These are phyloP conservation scores for Trametes sp. DNA, from an alignment of 1,284 basidiomycete species.

Conservation along the genomic window DNA sequence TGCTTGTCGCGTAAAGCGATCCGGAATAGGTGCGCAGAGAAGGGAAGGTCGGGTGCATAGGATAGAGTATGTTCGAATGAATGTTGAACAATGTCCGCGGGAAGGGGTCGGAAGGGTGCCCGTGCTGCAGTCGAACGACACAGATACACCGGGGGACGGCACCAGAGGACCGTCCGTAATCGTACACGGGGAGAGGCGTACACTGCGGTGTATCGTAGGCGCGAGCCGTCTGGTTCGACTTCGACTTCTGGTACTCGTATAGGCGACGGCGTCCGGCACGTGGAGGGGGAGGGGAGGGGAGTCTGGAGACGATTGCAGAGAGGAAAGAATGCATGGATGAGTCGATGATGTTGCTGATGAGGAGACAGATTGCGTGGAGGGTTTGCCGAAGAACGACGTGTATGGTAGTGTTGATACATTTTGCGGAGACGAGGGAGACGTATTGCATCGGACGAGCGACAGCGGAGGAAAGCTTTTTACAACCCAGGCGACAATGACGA, in stretches of 20 bases:
- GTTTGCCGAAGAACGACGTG: slow-evolving; percentile 66
- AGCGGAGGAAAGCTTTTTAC: slow-evolving; percentile 42
- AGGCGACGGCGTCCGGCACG: slow-evolving; percentile 41
- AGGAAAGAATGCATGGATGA: slow-evolving; percentile 78
- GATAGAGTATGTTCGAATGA: slow-evolving; percentile 54
- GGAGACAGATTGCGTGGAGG: slow-evolving; percentile 62
- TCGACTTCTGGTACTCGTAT: slow-evolving; percentile 36
- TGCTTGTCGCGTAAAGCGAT: slow-evolving; percentile 54
- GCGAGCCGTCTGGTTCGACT: slow-evolving; percentile 33
- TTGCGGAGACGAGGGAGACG: slow-evolving; percentile 54
- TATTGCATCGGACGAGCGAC: slow-evolving; percentile 37
- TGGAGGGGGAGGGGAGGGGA: slow-evolving; percentile 50
- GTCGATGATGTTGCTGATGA: slow-evolving; percentile 58
- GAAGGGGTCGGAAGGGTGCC: slow-evolving; percentile 21
- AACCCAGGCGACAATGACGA: slow-evolving; percentile 36
- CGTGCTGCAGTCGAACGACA: slow-evolving; percentile 35
- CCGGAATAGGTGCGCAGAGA: slow-evolving; percentile 49
- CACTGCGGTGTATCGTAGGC: slow-evolving; percentile 32
- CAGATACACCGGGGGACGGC: slow-evolving; percentile 42
- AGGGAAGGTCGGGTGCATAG: slow-evolving; percentile 53
- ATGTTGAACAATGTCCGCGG: slow-evolving; percentile 42
- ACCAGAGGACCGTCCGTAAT: slow-evolving; percentile 51
- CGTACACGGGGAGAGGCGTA: slow-evolving; percentile 44
- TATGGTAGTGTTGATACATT: slow-evolving; percentile 77
- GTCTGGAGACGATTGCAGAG: slow-evolving; percentile 46